Evolutionary conservation across 1,284 basidiomycete species (phyloP), one percentile per base, ranked within the genome.

Genomic region (Amylostereum areolatum): DNA sequence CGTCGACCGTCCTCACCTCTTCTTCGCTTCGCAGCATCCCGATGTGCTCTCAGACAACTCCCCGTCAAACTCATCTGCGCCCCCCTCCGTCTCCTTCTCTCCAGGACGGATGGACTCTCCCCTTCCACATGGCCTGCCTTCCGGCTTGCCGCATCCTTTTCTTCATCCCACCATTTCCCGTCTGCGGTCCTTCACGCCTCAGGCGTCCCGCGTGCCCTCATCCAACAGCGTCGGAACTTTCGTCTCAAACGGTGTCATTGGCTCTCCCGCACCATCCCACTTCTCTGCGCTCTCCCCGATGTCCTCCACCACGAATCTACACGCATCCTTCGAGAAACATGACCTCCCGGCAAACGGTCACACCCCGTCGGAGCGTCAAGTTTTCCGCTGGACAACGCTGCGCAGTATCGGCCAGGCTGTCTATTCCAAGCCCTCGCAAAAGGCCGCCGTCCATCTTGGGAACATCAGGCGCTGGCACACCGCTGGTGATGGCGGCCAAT

Each of bases 401-500:
- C 80, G 81, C 29, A 69, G 66, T 46, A 75, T 85, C 33, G 75
- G 72, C 2, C 72, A 78, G 40, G 72, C 73, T 52, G 68, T 79
- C 55, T 92, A 71, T 66, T 73, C 68, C 37, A 77, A 63, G 50
- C 71, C 69, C 18, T 76, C 73, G 50, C 75, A 72, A 56, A 90
- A 87, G 58, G 78, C 78, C 12, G 75, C 81, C 8, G 70, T n/a
- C 81, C 25, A 58, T 88, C 2, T 71, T 90, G 7, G 84, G 82
- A 0, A 68, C 78, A 1, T 68, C 78, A 4, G 62, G 70, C 4
- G 60, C 76, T 18, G 89, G 89, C 0, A 70, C 68, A 0, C 92
- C 95, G 0, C 92, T 86, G 0, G 89, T 90, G 9, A 67, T 98
- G 49, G 84, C 89, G 7, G 88, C 89, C 8, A 91, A 91, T 57